Conservation (phyloP, 1,139 yeast species). For the Debaryomycetaceae sp. region DNA sequence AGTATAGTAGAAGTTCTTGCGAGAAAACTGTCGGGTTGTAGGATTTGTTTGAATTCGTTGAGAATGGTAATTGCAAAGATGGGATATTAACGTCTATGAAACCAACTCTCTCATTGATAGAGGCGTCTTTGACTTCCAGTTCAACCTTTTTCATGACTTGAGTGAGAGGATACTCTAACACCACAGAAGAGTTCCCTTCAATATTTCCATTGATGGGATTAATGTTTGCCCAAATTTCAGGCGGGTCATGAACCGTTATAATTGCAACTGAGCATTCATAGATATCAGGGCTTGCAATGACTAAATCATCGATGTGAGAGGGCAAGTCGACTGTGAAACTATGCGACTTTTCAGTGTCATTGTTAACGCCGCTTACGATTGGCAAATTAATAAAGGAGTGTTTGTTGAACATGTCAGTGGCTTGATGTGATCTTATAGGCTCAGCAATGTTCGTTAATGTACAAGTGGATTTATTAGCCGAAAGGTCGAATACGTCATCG, state of each 20-base stretch:
- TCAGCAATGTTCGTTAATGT: constrained; percentile 55
- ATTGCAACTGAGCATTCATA: constrained; percentile 61
- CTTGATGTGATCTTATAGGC: constrained; percentile 71
- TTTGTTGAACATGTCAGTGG: constrained; percentile 50
- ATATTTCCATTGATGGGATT: constrained; percentile 79
- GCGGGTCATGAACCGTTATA: constrained; percentile 83
- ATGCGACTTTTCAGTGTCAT: constrained; percentile 22
- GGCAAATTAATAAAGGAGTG: constrained; percentile 70
- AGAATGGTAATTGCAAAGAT: constrained; percentile 31
- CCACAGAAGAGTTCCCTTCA: constrained; percentile 68
- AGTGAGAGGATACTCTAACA: constrained; percentile 44
- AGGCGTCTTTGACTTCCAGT: constrained; percentile 20
- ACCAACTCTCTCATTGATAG: constrained; percentile 55
- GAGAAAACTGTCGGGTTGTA: constrained; percentile 65
- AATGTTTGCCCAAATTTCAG: constrained; percentile 86
- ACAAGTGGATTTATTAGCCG: constrained; percentile 21
- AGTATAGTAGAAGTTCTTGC: constrained; percentile 70
- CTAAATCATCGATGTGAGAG: constrained; percentile 59
- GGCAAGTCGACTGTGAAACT: constrained; percentile 44
- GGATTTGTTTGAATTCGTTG: constrained; percentile 17
- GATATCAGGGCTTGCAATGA: constrained; percentile 73
- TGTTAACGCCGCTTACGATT: constrained; percentile 29
- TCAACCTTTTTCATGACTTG: constrained; percentile 34
- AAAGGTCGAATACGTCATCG: constrained; percentile 40
- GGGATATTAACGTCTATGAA: constrained; percentile 84